These are phyloP conservation scores for Cladosporium sp. DNA, from an alignment of 2,329 filamentous ascomycete species.

Conservation along the genomic window DNA sequence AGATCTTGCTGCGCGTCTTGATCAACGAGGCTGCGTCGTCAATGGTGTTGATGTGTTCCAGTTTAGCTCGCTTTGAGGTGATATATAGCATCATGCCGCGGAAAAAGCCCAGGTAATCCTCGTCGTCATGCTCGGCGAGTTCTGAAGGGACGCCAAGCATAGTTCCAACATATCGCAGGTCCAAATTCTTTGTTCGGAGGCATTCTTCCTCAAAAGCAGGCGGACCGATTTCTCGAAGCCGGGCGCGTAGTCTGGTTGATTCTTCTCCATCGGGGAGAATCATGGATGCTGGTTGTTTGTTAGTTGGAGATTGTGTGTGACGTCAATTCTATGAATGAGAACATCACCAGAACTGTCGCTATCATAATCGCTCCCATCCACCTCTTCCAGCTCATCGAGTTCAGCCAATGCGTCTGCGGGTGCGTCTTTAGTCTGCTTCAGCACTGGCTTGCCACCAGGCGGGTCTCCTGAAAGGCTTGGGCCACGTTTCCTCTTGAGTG, in stretches of 20 bases:
- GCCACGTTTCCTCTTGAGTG: conserved; percentile 12
- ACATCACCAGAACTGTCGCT: conserved; percentile 1
- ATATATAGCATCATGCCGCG: conserved; percentile 6
- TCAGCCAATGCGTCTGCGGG: not conserved
- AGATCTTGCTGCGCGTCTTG: conserved; percentile 71
- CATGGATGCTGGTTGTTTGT: not conserved
- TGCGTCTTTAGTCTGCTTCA: conserved; percentile 3
- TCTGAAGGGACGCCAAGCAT: conserved; percentile 3
- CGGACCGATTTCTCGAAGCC: not conserved
- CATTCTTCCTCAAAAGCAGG: conserved; percentile 3
- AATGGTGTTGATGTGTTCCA: conserved; percentile 75
- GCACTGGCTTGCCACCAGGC: conserved; percentile 7
- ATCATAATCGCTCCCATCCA: not conserved
- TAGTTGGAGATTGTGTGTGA: not conserved
- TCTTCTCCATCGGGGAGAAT: not conserved
- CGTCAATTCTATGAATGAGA: too few relatives aligned
- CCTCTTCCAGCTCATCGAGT: not conserved
- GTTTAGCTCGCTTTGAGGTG: conserved; percentile 58
- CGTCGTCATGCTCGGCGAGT: not conserved
- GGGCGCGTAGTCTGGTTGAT: conserved; percentile 4
- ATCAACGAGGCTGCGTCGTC: conserved; percentile 82
- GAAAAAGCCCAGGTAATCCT: conserved; percentile 6
- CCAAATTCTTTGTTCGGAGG: not conserved
- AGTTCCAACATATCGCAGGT: not conserved
- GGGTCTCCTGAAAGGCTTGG: conserved; percentile 11